These are phyloP conservation scores for Abrus pulchellus DNA, from an alignment of 306 rosid genomes.

Conservation along the genomic window DNA sequence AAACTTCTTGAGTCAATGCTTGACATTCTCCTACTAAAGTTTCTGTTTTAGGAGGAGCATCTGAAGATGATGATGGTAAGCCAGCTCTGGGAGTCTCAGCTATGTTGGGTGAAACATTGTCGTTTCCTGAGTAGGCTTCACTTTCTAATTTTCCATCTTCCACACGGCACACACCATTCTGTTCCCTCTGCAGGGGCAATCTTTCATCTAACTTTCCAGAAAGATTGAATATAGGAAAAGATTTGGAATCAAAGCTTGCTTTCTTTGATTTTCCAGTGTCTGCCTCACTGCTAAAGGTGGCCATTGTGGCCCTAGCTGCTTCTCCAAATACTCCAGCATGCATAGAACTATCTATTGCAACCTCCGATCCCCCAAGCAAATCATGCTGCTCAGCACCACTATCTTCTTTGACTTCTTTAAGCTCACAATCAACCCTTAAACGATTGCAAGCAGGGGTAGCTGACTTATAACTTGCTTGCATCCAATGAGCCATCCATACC, in stretches of 20 bases:
- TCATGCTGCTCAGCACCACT: conserved; percentile 49
- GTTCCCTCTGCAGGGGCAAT: conserved; percentile 48
- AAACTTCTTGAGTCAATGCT: conserved; percentile 45
- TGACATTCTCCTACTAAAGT: conserved; percentile 45
- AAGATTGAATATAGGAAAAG: conserved; percentile 62
- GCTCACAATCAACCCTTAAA: conserved; percentile 47
- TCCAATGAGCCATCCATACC: conserved; percentile 85
- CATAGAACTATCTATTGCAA: conserved; percentile 37
- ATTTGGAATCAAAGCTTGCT: conserved; percentile 52
- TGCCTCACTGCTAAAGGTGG: conserved; percentile 43
- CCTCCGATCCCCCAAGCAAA: conserved; percentile 47
- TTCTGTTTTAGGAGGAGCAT: conserved; percentile 50
- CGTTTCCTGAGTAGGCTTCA: conserved; percentile 49
- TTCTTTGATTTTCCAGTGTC: conserved; percentile 49
- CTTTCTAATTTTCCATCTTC: conserved; percentile 51
- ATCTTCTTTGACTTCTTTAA: conserved; percentile 50
- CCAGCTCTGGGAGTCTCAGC: conserved; percentile 36
- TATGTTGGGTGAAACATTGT: conserved; percentile 44
- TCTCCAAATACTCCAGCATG: conserved; percentile 52
- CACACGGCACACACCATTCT: conserved; percentile 38
- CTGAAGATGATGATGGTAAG: conserved; percentile 48
- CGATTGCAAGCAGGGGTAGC: conserved; percentile 44
- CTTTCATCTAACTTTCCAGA: conserved; percentile 55
- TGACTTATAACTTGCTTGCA: conserved; percentile 58
- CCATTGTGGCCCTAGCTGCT: conserved; percentile 50